Conservation (phyloP, 2,329 filamentous ascomycete genomes). For the Diaporthe nobilis region DNA sequence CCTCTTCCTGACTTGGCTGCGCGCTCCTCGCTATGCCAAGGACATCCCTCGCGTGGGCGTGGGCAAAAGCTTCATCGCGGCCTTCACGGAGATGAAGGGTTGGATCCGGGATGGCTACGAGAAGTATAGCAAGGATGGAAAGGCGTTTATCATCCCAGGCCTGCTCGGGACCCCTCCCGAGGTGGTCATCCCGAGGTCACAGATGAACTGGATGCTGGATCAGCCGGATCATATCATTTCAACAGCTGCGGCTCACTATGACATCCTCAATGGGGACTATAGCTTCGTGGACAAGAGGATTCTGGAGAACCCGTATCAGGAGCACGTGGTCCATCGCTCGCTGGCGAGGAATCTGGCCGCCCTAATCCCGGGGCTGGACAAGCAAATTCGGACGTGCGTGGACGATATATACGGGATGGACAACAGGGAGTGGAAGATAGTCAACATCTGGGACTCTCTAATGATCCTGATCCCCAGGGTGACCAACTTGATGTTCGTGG, state of each 20-base stretch:
- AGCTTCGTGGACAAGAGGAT: constrained; percentile 58
- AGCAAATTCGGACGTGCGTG: constrained; percentile 56
- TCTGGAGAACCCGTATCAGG: constrained; percentile 56
- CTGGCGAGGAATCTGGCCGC: constrained; percentile 57
- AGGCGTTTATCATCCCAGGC: constrained; percentile 59
- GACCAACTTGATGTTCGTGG: constrained; percentile 61
- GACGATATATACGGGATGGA: constrained; percentile 53
- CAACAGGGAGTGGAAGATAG: constrained; percentile 51
- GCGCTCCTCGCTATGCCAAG: constrained; percentile 29
- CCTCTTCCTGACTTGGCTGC: constrained; percentile 29
- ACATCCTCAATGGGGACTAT: constrained; percentile 55
- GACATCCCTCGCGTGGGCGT: constrained; percentile 33
- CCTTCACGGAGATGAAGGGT: constrained; percentile 24
- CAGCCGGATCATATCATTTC: constrained; percentile 61
- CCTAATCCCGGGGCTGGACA: constrained; percentile 58
- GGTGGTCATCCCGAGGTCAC: constrained; percentile 59
- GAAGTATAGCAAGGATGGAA: constrained; percentile 58
- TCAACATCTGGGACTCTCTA: constrained; percentile 63
- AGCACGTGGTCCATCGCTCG: constrained; percentile 59
- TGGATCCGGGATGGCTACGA: constrained; percentile 34
- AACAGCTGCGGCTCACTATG: constrained; percentile 57
- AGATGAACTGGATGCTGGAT: constrained; percentile 62
- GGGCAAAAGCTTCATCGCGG: constrained; percentile 30
- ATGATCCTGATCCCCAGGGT: constrained; percentile 58
- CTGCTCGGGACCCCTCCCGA: constrained; percentile 58